Percentiles rank a stretch among this genome's conserved stretches.
Conservation (phyloP, 1,284 basidiomycete species). For the Golubevia sp. region DNA sequence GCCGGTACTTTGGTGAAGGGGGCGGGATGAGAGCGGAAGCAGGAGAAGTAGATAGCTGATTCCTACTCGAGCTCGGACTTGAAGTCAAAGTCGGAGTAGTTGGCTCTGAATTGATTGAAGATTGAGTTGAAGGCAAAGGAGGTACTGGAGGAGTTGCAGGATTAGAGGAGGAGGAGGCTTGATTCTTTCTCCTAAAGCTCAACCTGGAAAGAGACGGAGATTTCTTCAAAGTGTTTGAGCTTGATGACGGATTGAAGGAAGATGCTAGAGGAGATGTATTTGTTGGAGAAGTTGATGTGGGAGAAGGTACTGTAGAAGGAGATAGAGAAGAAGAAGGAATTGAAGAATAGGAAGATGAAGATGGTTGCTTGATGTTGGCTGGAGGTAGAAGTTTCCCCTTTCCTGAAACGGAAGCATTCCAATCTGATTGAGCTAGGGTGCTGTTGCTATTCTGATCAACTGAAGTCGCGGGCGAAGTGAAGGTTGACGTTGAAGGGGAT, state of each 20-base stretch:
- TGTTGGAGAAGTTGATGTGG: background rate
- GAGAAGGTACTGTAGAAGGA: no score
- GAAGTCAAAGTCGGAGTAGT: background rate
- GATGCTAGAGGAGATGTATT: background rate
- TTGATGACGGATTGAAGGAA: background rate
- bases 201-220: background rate
- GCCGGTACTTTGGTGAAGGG: background rate
- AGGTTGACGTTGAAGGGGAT: no score
- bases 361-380: background rate
- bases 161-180: background rate
- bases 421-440: no score
- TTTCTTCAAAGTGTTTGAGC: background rate
- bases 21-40: background rate
- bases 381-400: background rate
- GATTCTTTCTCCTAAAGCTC: background rate
- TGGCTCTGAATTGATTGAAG: background rate
- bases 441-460: background rate
- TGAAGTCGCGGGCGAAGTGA: background rate
- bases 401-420: no score
- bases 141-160: background rate
- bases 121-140: background rate
- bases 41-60: no score
- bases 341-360: background rate
- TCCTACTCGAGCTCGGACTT: background rate
- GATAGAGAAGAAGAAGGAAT: background rate